phyloP scores from a whole-genome alignment of 164 flowering plant genomes.

The Cinnamomum micranthum region DNA sequence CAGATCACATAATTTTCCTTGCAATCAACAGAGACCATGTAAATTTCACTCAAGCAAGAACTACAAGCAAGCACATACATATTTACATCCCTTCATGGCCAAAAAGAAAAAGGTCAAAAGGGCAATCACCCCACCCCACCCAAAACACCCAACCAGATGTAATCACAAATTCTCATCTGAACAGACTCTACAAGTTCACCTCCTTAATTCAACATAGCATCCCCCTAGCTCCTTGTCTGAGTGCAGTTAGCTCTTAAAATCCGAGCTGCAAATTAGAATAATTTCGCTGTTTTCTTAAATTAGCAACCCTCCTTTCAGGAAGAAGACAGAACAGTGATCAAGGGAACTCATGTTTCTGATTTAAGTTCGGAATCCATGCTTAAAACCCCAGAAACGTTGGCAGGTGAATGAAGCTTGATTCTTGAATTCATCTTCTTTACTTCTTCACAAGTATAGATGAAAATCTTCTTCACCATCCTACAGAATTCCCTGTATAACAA shows the following conservation, averaged over 20 bases:
- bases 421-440: constrained; percentile 60
- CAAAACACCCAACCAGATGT: too few species aligned
- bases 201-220: too few species aligned
- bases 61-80: too few species aligned
- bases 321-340: background rate
- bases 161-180: too few species aligned
- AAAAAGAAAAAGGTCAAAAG: too few species aligned
- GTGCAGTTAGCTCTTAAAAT: background rate
- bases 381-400: constrained; percentile 27
- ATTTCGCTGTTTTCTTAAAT: background rate
- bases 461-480: constrained; percentile 69
- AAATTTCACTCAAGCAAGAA: too few species aligned
- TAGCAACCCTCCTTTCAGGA: background rate
- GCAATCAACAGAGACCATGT: too few species aligned
- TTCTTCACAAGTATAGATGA: constrained; percentile 74
- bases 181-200: too few species aligned
- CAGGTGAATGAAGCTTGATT: constrained; percentile 32
- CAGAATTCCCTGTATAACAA: constrained; percentile 72
- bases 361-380: constrained; percentile 28
- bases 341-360: background rate
- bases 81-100: too few species aligned
- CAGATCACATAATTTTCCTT: too few species aligned
- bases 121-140: too few species aligned
- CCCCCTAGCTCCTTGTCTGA: too few species aligned
- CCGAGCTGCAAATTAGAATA: background rate